Conservation (phyloP, 2,329 filamentous ascomycete species). For the Nemania diffusa region DNA sequence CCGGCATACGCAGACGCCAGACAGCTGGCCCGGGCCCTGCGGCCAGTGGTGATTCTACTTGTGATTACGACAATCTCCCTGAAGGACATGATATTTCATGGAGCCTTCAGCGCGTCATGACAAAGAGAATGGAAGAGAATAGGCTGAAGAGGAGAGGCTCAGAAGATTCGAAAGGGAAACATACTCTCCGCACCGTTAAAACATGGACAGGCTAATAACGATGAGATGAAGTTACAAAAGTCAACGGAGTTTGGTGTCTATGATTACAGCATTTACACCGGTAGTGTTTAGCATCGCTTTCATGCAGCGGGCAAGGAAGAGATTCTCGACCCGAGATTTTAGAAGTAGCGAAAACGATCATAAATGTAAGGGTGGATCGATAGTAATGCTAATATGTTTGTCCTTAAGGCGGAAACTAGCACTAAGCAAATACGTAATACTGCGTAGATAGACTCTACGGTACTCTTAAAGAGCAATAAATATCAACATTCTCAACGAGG, state of each 20-base stretch:
- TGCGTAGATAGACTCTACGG: not conserved
- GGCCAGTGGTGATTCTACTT: conserved; percentile 33
- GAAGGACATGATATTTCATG: conserved; percentile 54
- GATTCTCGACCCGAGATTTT: not conserved
- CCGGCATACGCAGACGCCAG: conserved; percentile 26
- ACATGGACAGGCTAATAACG: conserved; percentile 40
- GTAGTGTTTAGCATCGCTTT: not conserved
- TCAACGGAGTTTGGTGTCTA: not conserved
- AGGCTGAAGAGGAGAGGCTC: conserved; percentile 33
- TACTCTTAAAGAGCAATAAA: not conserved
- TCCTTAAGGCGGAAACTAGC: not conserved
- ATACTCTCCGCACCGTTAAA: conserved; percentile 27
- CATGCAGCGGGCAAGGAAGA: not conserved
- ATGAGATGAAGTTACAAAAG: not conserved
- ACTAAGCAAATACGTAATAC: not conserved
- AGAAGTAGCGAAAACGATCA: not conserved
- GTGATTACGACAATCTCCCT: conserved; percentile 42
- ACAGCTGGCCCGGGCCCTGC: conserved; percentile 19
- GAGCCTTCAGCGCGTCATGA: conserved; percentile 60
- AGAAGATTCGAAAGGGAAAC: conserved; percentile 44
- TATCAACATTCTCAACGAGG: not conserved
- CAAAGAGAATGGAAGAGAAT: conserved; percentile 50
- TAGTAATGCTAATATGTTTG: not conserved
- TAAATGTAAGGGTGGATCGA: not conserved
- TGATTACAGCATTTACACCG: not conserved